Evolutionary conservation across 1,139 yeast genomes (phyloP), one percentile per base, ranked within the genome.

Genomic region (Diutina rugosa): DNA sequence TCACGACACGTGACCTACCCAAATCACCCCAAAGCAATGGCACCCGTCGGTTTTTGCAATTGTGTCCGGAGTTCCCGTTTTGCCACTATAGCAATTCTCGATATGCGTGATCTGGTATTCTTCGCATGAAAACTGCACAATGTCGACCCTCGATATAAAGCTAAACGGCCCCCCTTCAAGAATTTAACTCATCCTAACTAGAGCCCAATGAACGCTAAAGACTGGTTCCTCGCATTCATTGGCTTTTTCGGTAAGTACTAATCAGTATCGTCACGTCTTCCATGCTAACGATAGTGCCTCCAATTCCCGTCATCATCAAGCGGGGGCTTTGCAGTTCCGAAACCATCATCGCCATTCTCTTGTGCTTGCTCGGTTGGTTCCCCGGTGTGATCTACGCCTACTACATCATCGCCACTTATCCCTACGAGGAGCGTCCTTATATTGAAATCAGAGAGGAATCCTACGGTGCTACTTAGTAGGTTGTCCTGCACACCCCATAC

Each of bases 241-340:
- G 91, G 95, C n/a, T 79, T 89, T 60, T 82, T 89, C 65, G 32
- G 53, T 49, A 49, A 30, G 53, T 49, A 18, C n/a, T 6, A 8
- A 6, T 29, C n/a, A 18, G 55, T 41, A 14, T 8, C 49, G 5
- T 21, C 45, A n/a, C 14, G 10, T 21, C 30, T 14, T 18, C 28
- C 44, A 10, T 5, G n/a, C 35, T 49, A 29, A 26, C 8, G 28
- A 26, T 56, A 58, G 66, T 88, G 56, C 97, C 97, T 5, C 95
- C 95, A 5, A 72, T 89, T 44, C 91, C 96, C 10, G 96, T 90
- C 35, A 78, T 85, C 61, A 71, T 89, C 61, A 88, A 88, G 69
- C 74, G 90, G 61, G 96, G 96, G 0, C 68, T 85, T 63, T 80
- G 80, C 63, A 80, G 90, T 5, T 82, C 84, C 46, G 95, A 86